Conservation (phyloP, 2,329 filamentous ascomycete species). For the Penicillium fuscoglaucum region DNA sequence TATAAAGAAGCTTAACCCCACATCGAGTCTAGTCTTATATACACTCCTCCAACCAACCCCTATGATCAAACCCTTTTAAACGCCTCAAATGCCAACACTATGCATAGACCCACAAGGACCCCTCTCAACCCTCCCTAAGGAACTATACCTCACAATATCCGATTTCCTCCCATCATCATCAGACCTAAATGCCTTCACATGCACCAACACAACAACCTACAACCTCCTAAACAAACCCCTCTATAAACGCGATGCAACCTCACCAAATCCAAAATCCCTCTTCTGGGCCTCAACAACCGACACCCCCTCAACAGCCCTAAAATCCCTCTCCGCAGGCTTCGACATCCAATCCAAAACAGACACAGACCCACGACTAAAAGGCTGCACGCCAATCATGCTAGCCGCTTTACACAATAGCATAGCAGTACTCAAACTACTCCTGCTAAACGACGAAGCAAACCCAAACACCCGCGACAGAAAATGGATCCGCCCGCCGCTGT, state of each 20-base stretch:
- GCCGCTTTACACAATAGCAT: slow-evolving; percentile 19
- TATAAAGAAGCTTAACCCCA: slow-evolving; percentile 3
- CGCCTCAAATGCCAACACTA: slow-evolving; percentile 8
- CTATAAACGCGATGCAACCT: slow-evolving; percentile 19
- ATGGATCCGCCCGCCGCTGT: slow-evolving; percentile 21
- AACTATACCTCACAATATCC: slow-evolving; percentile 20
- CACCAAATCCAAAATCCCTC: slow-evolving; percentile 14
- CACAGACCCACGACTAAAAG: slow-evolving; percentile 13
- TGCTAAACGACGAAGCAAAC: slow-evolving; percentile 16
- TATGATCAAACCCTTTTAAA: not conserved
- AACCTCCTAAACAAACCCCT: slow-evolving; percentile 17
- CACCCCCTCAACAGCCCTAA: slow-evolving; percentile 8
- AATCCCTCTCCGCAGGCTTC: slow-evolving; percentile 18
- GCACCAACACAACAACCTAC: slow-evolving; percentile 16
- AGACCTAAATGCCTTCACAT: slow-evolving; percentile 21
- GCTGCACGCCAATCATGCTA: slow-evolving; percentile 21
- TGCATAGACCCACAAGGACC: not conserved
- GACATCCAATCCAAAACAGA: slow-evolving; percentile 18
- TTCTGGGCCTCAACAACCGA: slow-evolving; percentile 23
- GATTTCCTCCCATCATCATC: slow-evolving; percentile 9
- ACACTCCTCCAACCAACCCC: not conserved
- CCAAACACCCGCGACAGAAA: slow-evolving; percentile 21
- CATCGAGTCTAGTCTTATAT: not conserved
- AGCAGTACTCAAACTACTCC: slow-evolving; percentile 13
- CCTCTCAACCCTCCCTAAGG: slow-evolving; percentile 15